Conservation (phyloP, 2,329 filamentous ascomycete species). For the Sclerotinia trifoliorum region DNA sequence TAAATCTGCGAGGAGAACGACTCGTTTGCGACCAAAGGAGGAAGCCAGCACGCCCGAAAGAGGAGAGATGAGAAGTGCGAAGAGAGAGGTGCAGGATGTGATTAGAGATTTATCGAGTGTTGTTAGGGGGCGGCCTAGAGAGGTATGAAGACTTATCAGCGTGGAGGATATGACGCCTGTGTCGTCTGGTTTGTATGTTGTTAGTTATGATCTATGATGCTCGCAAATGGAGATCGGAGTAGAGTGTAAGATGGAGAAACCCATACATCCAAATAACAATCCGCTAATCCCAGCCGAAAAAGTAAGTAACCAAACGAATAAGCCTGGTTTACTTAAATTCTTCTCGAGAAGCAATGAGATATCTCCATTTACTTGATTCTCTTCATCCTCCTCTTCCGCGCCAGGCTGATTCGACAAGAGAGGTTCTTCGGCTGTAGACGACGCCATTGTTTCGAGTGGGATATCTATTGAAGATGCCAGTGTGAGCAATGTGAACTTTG, state of each 20-base stretch:
- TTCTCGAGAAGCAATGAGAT: slow-evolving; percentile 36
- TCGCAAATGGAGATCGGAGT: neutral
- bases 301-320: slow-evolving; percentile 61
- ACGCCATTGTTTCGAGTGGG: slow-evolving; percentile 14
- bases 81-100: slow-evolving; percentile 66
- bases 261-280: slow-evolving; percentile 63
- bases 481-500: neutral
- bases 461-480: slow-evolving; percentile 9
- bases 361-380: slow-evolving; percentile 29
- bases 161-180: slow-evolving; percentile 64
- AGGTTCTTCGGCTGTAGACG: slow-evolving; percentile 19
- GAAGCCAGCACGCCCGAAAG: slow-evolving; percentile 65
- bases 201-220: slow-evolving; percentile 1
- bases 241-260: neutral
- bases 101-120: slow-evolving; percentile 68
- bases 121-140: slow-evolving; percentile 55
- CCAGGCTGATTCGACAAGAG: slow-evolving; percentile 10
- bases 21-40: slow-evolving; percentile 57
- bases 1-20: slow-evolving; percentile 62
- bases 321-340: slow-evolving; percentile 39
- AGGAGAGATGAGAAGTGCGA: slow-evolving; percentile 63
- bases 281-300: slow-evolving; percentile 66
- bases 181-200: slow-evolving; percentile 31
- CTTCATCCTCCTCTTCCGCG: slow-evolving; percentile 9
- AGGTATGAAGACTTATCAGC: slow-evolving; percentile 60